Evolutionary conservation across 2,329 filamentous ascomycete genomes (phyloP), one percentile per base, ranked within the genome.

Genomic region (Colletotrichum eremochloae): DNA sequence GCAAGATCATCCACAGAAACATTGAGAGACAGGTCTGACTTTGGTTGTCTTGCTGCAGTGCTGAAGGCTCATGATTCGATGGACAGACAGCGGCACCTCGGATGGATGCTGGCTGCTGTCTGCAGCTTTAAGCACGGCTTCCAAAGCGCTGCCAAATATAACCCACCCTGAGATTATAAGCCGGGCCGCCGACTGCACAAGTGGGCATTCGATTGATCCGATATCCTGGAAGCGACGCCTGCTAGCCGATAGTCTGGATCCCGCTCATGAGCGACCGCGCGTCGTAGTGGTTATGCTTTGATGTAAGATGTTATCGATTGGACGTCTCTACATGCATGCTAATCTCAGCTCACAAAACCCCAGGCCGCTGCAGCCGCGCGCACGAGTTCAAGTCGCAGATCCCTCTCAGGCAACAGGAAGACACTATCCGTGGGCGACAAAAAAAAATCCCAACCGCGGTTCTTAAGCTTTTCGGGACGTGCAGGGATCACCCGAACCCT

Each of bases 401-500:
- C 62, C 36, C 24, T 64, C 62, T 36, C 24, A 44, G 12, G 2
- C 40, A 9, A 63, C 20, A 20, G 42, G 42, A 20, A 18, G 18
- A 48, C 24, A 7, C 36, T 20, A 56, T 15, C 38, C 18, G 29
- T 53, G 60, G 12, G 70, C 61, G 70, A 72, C 69, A 70, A 70
- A 40, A 70, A 70, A 33, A 29, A 55, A 40, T 36, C 20, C n/a
- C 18, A 12, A 33, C 46, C 55, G 58, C 66, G 38, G 48, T 55
- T 69, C 66, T 70, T 69, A 60, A 69, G 69, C 60, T 72, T 64
- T 55, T 42, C 36, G 55, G 40, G 66, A 56, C 33, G 57, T 69
- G 66, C 69, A 72, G 66, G 69, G 66, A 50, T 64, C 60, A 61
- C 24, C 64, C 12, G 50, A 20, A 64, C 60, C 55, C 69, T 42